Percentiles rank a stretch among this genome's conserved stretches.
Conservation (phyloP, 2,329 filamentous ascomycete genomes). For the Botrytis pseudocinerea region DNA sequence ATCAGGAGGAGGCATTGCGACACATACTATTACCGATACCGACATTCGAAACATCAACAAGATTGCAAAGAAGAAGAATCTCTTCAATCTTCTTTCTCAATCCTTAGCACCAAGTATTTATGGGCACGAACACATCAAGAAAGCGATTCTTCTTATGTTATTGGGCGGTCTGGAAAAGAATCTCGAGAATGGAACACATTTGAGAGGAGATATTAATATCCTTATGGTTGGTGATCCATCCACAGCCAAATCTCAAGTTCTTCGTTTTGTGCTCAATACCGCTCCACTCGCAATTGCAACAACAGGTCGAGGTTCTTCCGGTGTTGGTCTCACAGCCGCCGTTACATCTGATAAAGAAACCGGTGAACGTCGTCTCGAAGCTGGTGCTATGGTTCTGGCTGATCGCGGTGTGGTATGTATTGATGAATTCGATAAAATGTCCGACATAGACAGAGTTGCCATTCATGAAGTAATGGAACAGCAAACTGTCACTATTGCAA, state of each 20-base stretch:
- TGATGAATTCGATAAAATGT: conserved; percentile 99
- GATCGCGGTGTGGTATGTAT: conserved; percentile 98
- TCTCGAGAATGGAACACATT: conserved; percentile 92
- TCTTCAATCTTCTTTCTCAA: conserved; percentile 90
- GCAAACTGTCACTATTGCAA: conserved; percentile 98
- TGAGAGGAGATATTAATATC: conserved; percentile 98
- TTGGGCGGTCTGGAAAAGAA: conserved; percentile 98
- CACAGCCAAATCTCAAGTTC: conserved; percentile 95
- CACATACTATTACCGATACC: conserved; percentile 89
- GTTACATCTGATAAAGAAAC: conserved; percentile 98
- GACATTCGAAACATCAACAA: conserved; percentile 99
- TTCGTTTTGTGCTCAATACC: conserved; percentile 96
- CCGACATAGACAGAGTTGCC: conserved; percentile 92
- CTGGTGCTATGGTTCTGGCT: conserved; percentile 97
- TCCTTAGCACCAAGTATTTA: conserved; percentile 96
- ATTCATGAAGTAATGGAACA: conserved; percentile 99
- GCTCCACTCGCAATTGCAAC: conserved; percentile 95
- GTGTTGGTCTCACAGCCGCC: conserved; percentile 94
- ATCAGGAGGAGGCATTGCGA: conserved; percentile 88
- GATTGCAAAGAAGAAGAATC: conserved; percentile 87
- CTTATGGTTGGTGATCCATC: conserved; percentile 99
- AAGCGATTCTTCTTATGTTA: conserved; percentile 92
- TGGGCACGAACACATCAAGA: conserved; percentile 96
- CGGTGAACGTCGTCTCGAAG: conserved; percentile 89
- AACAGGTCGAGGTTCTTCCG: conserved; percentile 93